These are phyloP conservation scores for Rhytidhysteron rufulum DNA, from an alignment of 2,329 filamentous ascomycete species.

Conservation along the genomic window DNA sequence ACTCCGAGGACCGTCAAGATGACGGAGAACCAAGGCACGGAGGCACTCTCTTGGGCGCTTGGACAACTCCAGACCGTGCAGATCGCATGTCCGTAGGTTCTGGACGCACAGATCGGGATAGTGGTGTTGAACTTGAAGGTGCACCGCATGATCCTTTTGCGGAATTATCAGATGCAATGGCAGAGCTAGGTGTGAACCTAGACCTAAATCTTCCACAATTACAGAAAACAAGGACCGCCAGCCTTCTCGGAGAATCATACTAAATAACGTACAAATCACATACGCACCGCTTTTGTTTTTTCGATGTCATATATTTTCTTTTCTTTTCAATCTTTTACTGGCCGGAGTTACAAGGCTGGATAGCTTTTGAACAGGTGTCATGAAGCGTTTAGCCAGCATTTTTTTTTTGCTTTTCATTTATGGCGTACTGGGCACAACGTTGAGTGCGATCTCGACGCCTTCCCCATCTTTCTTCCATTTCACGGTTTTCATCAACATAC, in stretches of 20 bases:
- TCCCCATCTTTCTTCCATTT: not conserved
- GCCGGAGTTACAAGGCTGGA: too few species aligned
- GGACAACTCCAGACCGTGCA: slow-evolving; percentile 28
- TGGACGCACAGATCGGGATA: slow-evolving; percentile 32
- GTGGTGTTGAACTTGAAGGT: slow-evolving; percentile 32
- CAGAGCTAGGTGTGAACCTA: slow-evolving; percentile 25
- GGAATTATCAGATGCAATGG: slow-evolving; percentile 13
- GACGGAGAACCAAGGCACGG: slow-evolving; percentile 20
- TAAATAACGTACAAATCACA: too few species aligned
- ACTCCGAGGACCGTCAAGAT: slow-evolving; percentile 56
- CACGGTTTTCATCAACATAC: too few species aligned
- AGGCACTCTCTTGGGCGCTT: slow-evolving; percentile 32
- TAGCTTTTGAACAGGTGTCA: too few species aligned
- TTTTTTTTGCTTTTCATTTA: too few species aligned
- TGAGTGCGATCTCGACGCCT: not conserved
- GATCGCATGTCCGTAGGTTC: slow-evolving; percentile 12
- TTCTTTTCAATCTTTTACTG: too few species aligned
- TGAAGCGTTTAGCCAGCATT: too few species aligned
- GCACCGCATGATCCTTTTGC: slow-evolving; percentile 16
- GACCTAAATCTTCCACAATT: slow-evolving; percentile 21
- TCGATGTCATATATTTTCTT: too few species aligned
- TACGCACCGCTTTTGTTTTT: too few species aligned
- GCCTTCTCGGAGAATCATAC: slow-evolving; percentile 13
- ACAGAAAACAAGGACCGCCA: slow-evolving; percentile 13
- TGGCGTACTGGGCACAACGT: not conserved